Evolutionary conservation across 2,329 filamentous ascomycete genomes (phyloP).

Genomic region (Penicillium expansum): DNA sequence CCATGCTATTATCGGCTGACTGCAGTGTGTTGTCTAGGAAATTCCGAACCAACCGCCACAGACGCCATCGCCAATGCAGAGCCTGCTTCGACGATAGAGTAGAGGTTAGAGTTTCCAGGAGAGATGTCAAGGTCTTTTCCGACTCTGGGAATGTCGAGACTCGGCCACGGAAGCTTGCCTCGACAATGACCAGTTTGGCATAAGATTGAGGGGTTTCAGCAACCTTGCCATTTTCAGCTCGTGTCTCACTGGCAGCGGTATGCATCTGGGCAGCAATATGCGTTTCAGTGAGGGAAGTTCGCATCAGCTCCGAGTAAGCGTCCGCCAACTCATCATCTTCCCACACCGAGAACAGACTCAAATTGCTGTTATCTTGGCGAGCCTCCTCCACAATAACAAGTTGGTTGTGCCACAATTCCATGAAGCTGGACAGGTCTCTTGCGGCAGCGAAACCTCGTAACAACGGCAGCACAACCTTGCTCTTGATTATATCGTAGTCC

Average conservation of each 20-base stretch:
- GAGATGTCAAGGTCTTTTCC: slow-evolving; percentile 22
- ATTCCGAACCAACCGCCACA: slow-evolving; percentile 40
- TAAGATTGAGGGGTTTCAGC: slow-evolving; percentile 31
- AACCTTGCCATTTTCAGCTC: slow-evolving; percentile 28
- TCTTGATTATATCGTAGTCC: slow-evolving; percentile 37
- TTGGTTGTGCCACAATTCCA: slow-evolving; percentile 42
- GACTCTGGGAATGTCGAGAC: slow-evolving; percentile 22
- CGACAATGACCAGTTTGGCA: slow-evolving; percentile 36
- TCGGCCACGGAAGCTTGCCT: slow-evolving; percentile 34
- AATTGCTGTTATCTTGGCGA: slow-evolving; percentile 23
- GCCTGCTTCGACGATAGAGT: slow-evolving; percentile 33
- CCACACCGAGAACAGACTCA: slow-evolving; percentile 40
- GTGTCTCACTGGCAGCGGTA: slow-evolving; percentile 30
- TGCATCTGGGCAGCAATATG: slow-evolving; percentile 33
- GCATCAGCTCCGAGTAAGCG: slow-evolving; percentile 35
- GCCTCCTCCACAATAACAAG: slow-evolving; percentile 37
- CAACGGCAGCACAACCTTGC: slow-evolving; percentile 40
- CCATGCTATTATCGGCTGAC: slow-evolving; percentile 20
- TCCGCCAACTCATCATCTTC: slow-evolving; percentile 46
- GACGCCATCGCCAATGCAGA: slow-evolving; percentile 41
- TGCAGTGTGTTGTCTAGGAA: slow-evolving; percentile 32
- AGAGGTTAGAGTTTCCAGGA: slow-evolving; percentile 28
- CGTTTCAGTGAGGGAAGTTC: slow-evolving; percentile 30
- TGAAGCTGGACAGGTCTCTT: slow-evolving; percentile 41
- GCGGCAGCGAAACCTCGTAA: slow-evolving; percentile 41